These are phyloP conservation scores for Vanderwaltozyma polyspora DNA, from an alignment of 805 yeast genomes.

Conservation along the genomic window DNA sequence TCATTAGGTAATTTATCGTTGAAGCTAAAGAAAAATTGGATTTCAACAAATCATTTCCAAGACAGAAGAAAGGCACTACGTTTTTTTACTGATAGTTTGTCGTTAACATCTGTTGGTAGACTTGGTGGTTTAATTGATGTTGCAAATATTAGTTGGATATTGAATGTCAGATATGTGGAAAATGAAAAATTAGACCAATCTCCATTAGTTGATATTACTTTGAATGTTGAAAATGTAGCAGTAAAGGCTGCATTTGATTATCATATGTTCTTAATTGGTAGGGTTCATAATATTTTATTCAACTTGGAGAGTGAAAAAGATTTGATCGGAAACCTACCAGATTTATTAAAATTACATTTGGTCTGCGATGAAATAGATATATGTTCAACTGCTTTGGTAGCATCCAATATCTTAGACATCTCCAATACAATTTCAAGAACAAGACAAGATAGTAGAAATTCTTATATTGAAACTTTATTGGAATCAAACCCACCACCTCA, in stretches of 20 bases:
- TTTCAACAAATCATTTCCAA: constrained; percentile 51
- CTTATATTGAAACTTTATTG: constrained; percentile 64
- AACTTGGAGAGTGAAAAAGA: constrained; percentile 62
- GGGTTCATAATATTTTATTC: constrained; percentile 36
- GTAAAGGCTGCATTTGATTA: constrained; percentile 67
- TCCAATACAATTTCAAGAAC: constrained; percentile 59
- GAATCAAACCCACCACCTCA: constrained; percentile 36
- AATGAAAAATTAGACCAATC: constrained; percentile 34
- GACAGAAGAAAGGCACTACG: constrained; percentile 64
- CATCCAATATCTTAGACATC: constrained; percentile 72
- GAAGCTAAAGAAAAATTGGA: constrained; percentile 51
- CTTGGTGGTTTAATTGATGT: constrained; percentile 58
- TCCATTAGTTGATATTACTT: constrained; percentile 57
- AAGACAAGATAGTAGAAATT: constrained; percentile 57
- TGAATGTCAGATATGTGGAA: constrained; percentile 63
- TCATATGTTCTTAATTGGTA: constrained; percentile 67
- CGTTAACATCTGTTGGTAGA: constrained; percentile 59
- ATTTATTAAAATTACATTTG: constrained; percentile 45
- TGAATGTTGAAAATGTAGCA: constrained; percentile 45
- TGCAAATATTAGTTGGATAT: constrained; percentile 39
- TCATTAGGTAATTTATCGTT: constrained; percentile 61
- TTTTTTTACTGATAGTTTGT: constrained; percentile 43
- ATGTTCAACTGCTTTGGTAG: constrained; percentile 73
- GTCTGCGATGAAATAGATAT: constrained; percentile 43
- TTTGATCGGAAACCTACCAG: constrained; percentile 35